phyloP scores from a whole-genome alignment of 2,329 filamentous ascomycete species.

The Scytalidium lignicola region DNA sequence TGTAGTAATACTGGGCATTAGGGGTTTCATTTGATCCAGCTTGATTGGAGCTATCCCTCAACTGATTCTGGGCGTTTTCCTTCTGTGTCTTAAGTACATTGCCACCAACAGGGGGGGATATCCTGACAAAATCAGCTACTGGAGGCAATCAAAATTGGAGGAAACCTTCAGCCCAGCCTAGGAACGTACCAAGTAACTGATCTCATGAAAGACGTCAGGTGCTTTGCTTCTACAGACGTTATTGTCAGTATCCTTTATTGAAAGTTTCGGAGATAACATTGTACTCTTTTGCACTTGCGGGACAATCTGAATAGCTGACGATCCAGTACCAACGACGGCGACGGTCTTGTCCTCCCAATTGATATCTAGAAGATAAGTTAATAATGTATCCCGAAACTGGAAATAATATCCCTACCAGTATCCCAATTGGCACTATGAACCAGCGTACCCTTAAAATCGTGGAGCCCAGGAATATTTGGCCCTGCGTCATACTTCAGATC shows the following conservation, averaged over 20 bases:
- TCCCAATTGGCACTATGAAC: conserved; percentile 13
- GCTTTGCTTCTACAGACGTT: not conserved
- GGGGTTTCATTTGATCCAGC: no score
- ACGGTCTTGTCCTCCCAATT: conserved; percentile 11
- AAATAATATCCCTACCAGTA: no score
- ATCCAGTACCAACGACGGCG: conserved; percentile 33
- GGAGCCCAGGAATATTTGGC: conserved; percentile 4
- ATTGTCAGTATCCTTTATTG: not conserved
- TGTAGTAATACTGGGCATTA: conserved; percentile 8
- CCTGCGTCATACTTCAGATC: not conserved
- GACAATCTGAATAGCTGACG: conserved; percentile 36
- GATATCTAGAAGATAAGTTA: not conserved
- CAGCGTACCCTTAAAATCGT: conserved; percentile 6
- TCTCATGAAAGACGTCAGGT: not conserved
- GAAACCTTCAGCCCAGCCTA: no score
- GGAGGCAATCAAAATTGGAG: no score
- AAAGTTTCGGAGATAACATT: not conserved
- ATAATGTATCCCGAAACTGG: no score
- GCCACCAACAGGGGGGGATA: no score
- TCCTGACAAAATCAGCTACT: no score
- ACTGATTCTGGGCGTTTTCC: no score
- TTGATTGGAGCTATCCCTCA: no score
- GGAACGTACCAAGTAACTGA: no score
- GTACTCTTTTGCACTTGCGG: conserved; percentile 20
- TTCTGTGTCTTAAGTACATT: no score